Base-by-base conservation (phyloP, 2,329 filamentous ascomycete species). In the Arthroderma sp. region DNA sequence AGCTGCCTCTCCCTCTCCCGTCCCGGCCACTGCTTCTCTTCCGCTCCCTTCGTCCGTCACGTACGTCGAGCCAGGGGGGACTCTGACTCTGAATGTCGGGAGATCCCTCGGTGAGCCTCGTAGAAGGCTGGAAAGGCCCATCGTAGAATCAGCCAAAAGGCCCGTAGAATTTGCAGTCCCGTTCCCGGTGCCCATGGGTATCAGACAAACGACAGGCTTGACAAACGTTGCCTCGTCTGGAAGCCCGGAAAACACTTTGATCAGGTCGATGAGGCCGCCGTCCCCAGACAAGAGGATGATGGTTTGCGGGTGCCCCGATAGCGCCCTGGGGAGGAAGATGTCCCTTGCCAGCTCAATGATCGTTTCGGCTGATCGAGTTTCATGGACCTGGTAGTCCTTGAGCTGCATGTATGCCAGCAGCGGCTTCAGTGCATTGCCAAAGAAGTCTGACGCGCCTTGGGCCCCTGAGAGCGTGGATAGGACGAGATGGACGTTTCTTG, bases 201-300 rank as follows among this genome's bases (percentile, higher is more conserved):
- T 66, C 4, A 84, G 65, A 0, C 73, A 67, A 59, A 87, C 77
- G 1, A 78, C 74, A 0, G 85, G 81, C 57, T 81, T 81, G 59
- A 67, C 62, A 58, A 71, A 70, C 9, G 60, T 58, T 39, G 37
- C 39, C 7, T 61, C 60, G 11, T 65, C 59, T 2, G 57, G 56
- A 55, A 60, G 5, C n/a, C 57, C 58, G 2, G 75, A 65, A 0
- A 86, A 76, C 2, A 80, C 81, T 66, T 96, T 94, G 59, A 95
- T 76, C 1, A 93, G 75, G 64, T 97, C 91, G 17, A 90, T 80
- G 1, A 95, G 71, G 4, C 90, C 91, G 13, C 91, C 91, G 69
- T 97, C 91, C 5, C 91, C 91, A 53, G 87, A 91, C 4, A 96
- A 77, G 11, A 97, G 78, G 31, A 96, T 72, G 25, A 96, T 77